A percentile compares a stretch with the other conserved stretches of the same genome.
These are phyloP conservation scores for Ceratobasidium sp. DNA, from an alignment of 1,284 basidiomycete genomes.

Conservation along the genomic window DNA sequence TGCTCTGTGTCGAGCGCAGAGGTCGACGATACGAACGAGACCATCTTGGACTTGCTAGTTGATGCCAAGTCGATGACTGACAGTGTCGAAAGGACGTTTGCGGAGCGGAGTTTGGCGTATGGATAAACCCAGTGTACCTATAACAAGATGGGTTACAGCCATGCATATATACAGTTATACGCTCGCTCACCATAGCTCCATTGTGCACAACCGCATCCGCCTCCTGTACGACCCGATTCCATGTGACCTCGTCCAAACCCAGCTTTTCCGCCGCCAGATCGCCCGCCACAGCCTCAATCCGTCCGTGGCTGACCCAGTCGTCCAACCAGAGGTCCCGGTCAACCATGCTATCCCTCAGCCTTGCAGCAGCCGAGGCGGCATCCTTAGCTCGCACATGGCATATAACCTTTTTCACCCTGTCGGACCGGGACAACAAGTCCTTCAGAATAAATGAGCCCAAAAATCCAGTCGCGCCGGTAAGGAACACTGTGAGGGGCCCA, in stretches of 20 bases:
- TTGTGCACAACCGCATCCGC: constrained; percentile 93
- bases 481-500: constrained; percentile 80
- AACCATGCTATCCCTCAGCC: constrained; percentile 80
- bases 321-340: constrained; percentile 95
- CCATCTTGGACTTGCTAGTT: constrained; percentile 76
- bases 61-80: constrained; percentile 84
- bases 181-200: constrained; percentile 88
- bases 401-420: constrained; percentile 85
- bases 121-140: constrained; percentile 99
- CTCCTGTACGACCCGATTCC: constrained; percentile 77
- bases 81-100: constrained; percentile 92
- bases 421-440: constrained; percentile 75
- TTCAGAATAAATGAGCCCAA: constrained; percentile 92
- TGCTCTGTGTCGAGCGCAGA: constrained; percentile 92
- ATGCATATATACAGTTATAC: background rate
- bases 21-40: constrained; percentile 95
- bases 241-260: constrained; percentile 74
- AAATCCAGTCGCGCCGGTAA: constrained; percentile 98
- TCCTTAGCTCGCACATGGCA: constrained; percentile 87
- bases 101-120: constrained; percentile 90
- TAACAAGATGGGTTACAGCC: background rate
- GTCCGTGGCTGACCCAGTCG: constrained; percentile 76
- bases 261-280: constrained; percentile 84
- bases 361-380: constrained; percentile 70
- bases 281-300: constrained; percentile 88